Conservation (phyloP, 805 yeast genomes). For the Saturnispora serradocipensis region DNA sequence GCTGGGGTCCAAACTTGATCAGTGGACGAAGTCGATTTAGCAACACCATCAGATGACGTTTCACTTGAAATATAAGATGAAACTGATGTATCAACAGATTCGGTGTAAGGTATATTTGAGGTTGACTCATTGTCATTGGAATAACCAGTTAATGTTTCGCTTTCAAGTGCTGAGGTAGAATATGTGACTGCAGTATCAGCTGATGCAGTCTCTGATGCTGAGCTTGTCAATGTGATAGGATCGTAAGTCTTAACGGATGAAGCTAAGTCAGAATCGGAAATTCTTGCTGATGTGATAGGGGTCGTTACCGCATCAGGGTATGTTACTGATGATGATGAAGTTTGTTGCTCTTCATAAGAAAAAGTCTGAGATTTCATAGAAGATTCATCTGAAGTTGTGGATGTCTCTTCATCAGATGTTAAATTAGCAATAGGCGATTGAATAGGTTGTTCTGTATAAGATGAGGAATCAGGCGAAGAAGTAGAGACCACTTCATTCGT, state of each 20-base stretch:
- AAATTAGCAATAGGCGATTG: background rate
- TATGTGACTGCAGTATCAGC: background rate
- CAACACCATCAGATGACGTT: background rate
- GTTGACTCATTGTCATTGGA: background rate
- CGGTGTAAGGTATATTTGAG: background rate
- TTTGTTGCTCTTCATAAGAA: background rate
- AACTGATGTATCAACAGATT: background rate
- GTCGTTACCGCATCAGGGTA: background rate
- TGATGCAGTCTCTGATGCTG: background rate
- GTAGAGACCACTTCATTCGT: background rate
- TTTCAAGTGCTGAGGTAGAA: background rate
- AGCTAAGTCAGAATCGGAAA: background rate
- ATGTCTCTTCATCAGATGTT: background rate
- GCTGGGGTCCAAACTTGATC: background rate
- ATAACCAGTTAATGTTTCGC: background rate
- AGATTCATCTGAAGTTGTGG: background rate
- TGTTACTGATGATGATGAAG: background rate
- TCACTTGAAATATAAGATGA: background rate
- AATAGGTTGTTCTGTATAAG: background rate
- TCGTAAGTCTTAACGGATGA: background rate
- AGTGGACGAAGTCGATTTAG: background rate
- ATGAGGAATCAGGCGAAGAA: background rate
- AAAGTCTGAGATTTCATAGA: background rate
- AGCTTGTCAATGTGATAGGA: background rate
- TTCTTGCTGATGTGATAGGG: background rate